Evolutionary conservation across 2,329 filamentous ascomycete species (phyloP).

Genomic region (Hypoxylon sp.): DNA sequence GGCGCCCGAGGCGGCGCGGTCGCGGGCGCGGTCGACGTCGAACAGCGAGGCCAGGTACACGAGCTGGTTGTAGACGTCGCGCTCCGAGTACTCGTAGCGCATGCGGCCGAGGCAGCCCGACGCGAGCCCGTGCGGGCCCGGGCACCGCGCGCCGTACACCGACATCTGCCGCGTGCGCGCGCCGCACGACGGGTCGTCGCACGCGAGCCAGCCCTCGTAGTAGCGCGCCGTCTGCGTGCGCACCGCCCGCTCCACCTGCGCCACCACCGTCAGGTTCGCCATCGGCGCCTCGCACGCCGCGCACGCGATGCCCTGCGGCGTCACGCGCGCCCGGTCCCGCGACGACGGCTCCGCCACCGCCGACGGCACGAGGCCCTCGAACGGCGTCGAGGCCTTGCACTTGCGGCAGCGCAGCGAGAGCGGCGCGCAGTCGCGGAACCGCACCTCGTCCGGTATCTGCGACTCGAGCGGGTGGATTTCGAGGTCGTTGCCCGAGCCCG

Average conservation of each 20-base stretch:
- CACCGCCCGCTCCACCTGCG: constrained; percentile 87
- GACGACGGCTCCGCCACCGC: constrained; percentile 33
- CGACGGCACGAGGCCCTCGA: constrained; percentile 75
- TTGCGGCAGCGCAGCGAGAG: constrained; percentile 80
- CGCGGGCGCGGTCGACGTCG: constrained; percentile 84
- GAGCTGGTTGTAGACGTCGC: constrained; percentile 93
- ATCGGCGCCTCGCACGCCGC: constrained; percentile 71
- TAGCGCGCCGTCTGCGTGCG: constrained; percentile 81
- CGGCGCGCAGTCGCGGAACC: constrained; percentile 82
- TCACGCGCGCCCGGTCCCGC: constrained; percentile 59
- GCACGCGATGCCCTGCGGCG: constrained; percentile 79
- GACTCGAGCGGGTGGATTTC: constrained; percentile 93
- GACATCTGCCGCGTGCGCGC: constrained; percentile 89
- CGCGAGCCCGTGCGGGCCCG: constrained; percentile 85
- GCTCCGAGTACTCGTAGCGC: constrained; percentile 87
- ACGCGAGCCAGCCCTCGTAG: constrained; percentile 91
- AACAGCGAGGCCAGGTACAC: constrained; percentile 86
- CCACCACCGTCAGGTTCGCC: constrained; percentile 75
- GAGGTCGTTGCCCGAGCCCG: constrained; percentile 62
- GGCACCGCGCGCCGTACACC: constrained; percentile 88
- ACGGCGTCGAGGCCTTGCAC: constrained; percentile 76
- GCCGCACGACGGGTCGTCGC: constrained; percentile 87
- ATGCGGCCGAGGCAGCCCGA: constrained; percentile 86
- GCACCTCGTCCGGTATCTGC: constrained; percentile 89
- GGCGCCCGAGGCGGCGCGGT: constrained; percentile 56